Percentiles rank a stretch among this genome's conserved stretches.
Evolutionary conservation across 2,329 filamentous ascomycete genomes (phyloP).

Genomic region (Didymellaceae sp.): DNA sequence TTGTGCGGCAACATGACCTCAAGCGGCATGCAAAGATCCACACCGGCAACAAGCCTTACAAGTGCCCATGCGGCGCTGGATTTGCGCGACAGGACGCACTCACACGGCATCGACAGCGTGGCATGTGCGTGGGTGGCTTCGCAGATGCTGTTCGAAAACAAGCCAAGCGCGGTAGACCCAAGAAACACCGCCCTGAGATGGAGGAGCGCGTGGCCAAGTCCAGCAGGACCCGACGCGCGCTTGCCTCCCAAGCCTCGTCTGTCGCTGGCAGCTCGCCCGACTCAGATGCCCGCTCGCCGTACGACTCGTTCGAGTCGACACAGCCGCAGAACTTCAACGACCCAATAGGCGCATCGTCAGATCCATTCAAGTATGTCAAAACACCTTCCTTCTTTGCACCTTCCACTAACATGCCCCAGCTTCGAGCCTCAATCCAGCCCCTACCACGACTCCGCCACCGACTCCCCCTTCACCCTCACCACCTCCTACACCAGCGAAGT

Average conservation of each 20-base stretch:
- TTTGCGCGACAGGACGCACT: slow-evolving; percentile 96
- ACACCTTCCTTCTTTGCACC: background rate
- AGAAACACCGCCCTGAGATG: slow-evolving; percentile 67
- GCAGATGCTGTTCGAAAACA: slow-evolving; percentile 76
- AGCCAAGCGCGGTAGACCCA: slow-evolving; percentile 70
- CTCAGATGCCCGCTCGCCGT: slow-evolving; percentile 40
- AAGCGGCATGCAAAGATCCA: slow-evolving; percentile 98
- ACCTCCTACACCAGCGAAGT: slow-evolving; percentile 38
- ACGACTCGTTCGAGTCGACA: slow-evolving; percentile 32
- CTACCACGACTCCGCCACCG: slow-evolving; percentile 31
- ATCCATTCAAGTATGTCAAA: slow-evolving; percentile 44
- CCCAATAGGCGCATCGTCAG: slow-evolving; percentile 34
- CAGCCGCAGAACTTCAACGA: slow-evolving; percentile 39
- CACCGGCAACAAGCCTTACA: slow-evolving; percentile 92
- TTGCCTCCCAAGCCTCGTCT: slow-evolving; percentile 44
- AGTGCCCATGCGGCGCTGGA: slow-evolving; percentile 90
- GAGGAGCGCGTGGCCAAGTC: slow-evolving; percentile 65
- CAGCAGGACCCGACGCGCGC: slow-evolving; percentile 55
- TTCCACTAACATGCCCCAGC: slow-evolving; percentile 32
- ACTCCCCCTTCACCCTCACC: slow-evolving; percentile 34
- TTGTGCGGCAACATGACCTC: slow-evolving; percentile 94
- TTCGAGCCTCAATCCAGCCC: slow-evolving; percentile 42
- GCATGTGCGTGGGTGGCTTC: slow-evolving; percentile 95
- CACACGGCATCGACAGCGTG: slow-evolving; percentile 90
- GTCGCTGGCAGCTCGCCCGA: slow-evolving; percentile 42